A percentile compares a stretch with the other conserved stretches of the same genome.
Conservation (phyloP, 2,329 filamentous ascomycete genomes). For the Colletotrichum gigasporum region DNA sequence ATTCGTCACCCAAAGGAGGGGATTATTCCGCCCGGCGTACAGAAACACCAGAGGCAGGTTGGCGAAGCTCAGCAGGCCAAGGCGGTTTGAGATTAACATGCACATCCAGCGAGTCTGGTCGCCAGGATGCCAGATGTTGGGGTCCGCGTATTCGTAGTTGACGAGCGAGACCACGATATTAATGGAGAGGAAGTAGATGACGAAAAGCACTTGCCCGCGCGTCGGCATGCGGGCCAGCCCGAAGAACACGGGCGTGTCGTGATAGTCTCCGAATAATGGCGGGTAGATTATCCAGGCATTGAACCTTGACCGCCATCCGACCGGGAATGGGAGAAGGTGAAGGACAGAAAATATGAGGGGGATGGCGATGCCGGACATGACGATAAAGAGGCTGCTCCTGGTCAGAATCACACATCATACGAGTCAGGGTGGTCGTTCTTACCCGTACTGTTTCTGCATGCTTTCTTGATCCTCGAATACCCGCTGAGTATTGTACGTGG, state of each 20-base stretch:
- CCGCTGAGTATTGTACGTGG: background rate
- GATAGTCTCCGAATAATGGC: conserved; percentile 33
- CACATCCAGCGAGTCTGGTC: background rate
- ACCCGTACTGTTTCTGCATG: background rate
- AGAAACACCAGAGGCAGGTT: conserved; percentile 46
- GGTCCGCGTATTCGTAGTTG: conserved; percentile 37
- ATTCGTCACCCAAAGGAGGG: conserved; percentile 51
- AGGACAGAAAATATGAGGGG: conserved; percentile 42
- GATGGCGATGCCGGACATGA: conserved; percentile 35
- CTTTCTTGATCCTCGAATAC: background rate
- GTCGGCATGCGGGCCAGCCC: conserved; percentile 36
- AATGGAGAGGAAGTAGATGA: conserved; percentile 47
- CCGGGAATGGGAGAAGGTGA: conserved; percentile 40
- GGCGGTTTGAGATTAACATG: conserved; percentile 39
- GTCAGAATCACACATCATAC: background rate
- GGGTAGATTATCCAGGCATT: conserved; percentile 37
- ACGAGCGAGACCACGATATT: conserved; percentile 46
- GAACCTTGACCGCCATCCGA: conserved; percentile 25
- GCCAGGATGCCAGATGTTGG: conserved; percentile 34
- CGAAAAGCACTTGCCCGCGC: conserved; percentile 47
- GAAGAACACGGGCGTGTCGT: conserved; percentile 32
- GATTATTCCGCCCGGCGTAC: conserved; percentile 51
- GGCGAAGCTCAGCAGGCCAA: conserved; percentile 44
- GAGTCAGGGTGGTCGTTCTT: background rate
- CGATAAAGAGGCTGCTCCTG: conserved; percentile 34